Evolutionary conservation across 805 yeast genomes (phyloP).

Genomic region (Myxozyma udenii): DNA sequence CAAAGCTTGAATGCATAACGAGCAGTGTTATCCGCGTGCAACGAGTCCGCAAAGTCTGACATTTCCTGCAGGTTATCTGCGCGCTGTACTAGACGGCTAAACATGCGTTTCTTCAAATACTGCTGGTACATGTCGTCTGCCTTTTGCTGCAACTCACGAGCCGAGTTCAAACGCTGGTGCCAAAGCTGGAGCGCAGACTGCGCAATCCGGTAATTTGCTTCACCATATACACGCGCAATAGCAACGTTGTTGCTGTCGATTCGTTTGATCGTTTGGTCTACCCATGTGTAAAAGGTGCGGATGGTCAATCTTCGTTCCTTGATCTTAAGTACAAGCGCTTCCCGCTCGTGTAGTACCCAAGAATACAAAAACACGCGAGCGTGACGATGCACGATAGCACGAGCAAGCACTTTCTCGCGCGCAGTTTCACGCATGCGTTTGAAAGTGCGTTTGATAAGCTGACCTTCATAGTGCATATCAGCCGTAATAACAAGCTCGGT

Average conservation of each 20-base stretch:
- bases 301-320: constrained; percentile 1
- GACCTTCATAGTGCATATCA: constrained; percentile 6
- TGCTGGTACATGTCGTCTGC: constrained; percentile 4
- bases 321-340: constrained; percentile 8
- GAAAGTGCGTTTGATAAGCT: constrained; percentile 1
- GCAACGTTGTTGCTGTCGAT: constrained; percentile 4
- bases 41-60: neutral
- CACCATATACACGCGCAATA: constrained; percentile 2
- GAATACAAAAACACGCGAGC: constrained; percentile 2
- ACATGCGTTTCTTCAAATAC: neutral
- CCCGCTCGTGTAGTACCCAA: constrained; percentile 23
- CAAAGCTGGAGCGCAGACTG: constrained; percentile 1
- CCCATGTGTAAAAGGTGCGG: constrained; percentile 7
- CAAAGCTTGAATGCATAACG: neutral
- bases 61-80: constrained; percentile 1
- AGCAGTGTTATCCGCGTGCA: neutral
- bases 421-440: constrained; percentile 14
- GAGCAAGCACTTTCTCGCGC: constrained; percentile 6
- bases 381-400: neutral
- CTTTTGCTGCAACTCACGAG: neutral
- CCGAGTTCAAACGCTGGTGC: neutral
- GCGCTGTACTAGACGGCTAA: neutral
- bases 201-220: constrained; percentile 10
- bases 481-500: constrained; percentile 7
- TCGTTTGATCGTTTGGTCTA: neutral